A percentile compares a stretch with the other conserved stretches of the same genome.
These are phyloP conservation scores for Vicia faba DNA, from an alignment of 306 rosid genomes.

Conservation along the genomic window DNA sequence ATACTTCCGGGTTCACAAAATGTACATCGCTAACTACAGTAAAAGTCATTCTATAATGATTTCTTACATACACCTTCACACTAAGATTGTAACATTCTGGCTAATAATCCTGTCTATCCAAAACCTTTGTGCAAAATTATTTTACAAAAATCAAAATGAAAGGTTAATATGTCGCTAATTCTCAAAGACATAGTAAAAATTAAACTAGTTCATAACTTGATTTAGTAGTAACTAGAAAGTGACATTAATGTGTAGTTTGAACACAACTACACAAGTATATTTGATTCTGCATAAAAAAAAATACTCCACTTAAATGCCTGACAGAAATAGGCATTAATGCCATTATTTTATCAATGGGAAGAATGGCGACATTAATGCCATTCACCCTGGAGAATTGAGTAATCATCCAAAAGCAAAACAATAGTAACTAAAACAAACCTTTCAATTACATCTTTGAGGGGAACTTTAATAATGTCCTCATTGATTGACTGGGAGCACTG, in stretches of 20 bases:
- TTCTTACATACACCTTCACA: slow-evolving; percentile 2
- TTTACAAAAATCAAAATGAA: slow-evolving; percentile 9
- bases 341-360: slow-evolving; percentile 26
- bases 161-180: slow-evolving; percentile 10
- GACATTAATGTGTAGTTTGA: slow-evolving; percentile 17
- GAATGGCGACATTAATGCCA: slow-evolving; percentile 9
- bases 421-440: slow-evolving; percentile 50
- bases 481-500: slow-evolving; percentile 47
- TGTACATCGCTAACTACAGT: slow-evolving; percentile 10
- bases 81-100: slow-evolving; percentile 32
- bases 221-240: slow-evolving; percentile 3
- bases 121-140: background rate
- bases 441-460: slow-evolving; percentile 57
- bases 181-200: background rate
- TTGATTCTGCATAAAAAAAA: slow-evolving; percentile 2
- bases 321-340: slow-evolving; percentile 2
- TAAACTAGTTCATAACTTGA: slow-evolving; percentile 33
- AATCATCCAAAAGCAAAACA: slow-evolving; percentile 7
- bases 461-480: slow-evolving; percentile 46
- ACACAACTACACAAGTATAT: slow-evolving; percentile 4
- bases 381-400: slow-evolving; percentile 28
- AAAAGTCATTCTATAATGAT: slow-evolving; percentile 12
- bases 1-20: slow-evolving; percentile 5
- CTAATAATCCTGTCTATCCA: slow-evolving; percentile 20
- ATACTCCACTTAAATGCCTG: slow-evolving; percentile 6